Percentiles rank a stretch among this genome's conserved stretches.
phyloP scores from a whole-genome alignment of 306 rosid genomes.

The Begonia peltatifolia region DNA sequence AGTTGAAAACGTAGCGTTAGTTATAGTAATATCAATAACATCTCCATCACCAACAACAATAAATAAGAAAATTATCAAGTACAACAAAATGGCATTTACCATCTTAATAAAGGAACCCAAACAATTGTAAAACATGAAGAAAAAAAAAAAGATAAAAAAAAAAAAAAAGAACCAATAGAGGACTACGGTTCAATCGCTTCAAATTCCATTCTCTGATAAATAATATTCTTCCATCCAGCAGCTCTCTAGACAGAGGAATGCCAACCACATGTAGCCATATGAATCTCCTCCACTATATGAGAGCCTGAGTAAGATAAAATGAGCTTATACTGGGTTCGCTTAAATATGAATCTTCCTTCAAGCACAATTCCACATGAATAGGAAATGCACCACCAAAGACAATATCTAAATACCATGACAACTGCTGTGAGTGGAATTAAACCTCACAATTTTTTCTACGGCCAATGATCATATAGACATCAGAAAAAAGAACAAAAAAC shows the following conservation, averaged over 20 bases:
- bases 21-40: no score
- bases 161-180: conserved; percentile 1
- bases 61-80: no score
- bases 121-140: background rate
- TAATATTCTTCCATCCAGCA: conserved; percentile 13
- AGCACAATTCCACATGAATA: conserved; percentile 10
- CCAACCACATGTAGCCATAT: conserved; percentile 17
- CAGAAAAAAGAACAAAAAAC: background rate
- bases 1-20: no score
- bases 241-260: conserved; percentile 20
- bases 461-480: background rate
- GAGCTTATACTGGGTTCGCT: conserved; percentile 14
- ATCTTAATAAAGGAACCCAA: no score
- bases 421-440: no score
- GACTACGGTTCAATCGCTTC: conserved; percentile 2
- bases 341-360: conserved; percentile 11
- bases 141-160: conserved; percentile 1
- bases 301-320: conserved; percentile 21
- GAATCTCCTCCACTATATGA: conserved; percentile 14
- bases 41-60: no score
- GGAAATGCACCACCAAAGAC: conserved; percentile 8
- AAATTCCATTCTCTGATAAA: conserved; percentile 8
- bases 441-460: no score
- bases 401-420: background rate
- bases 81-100: no score